Conservation (phyloP, 768 basidiomycete genomes). For the Lentinula sp. region DNA sequence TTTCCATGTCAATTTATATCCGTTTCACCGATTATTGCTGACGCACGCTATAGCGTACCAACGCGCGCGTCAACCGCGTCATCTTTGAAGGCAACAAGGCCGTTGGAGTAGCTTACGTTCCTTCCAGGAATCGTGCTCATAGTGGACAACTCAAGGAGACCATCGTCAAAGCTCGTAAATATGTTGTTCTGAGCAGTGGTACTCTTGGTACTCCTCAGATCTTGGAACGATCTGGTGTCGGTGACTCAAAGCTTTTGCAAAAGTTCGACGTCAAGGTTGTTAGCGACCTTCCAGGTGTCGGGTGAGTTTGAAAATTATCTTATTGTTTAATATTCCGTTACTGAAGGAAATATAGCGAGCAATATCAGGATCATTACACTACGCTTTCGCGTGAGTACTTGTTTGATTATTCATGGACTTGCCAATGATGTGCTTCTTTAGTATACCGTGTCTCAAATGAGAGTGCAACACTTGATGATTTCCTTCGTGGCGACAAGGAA, state of each 20-base stretch:
- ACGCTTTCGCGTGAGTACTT: conserved; percentile 48
- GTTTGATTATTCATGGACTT: background rate
- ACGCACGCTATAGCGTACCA: conserved; percentile 32
- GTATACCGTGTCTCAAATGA: conserved; percentile 68
- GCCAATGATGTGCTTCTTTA: conserved; percentile 16
- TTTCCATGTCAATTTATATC: background rate
- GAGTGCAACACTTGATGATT: conserved; percentile 56
- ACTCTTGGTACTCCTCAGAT: conserved; percentile 72
- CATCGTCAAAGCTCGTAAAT: conserved; percentile 61
- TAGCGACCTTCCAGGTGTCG: conserved; percentile 67
- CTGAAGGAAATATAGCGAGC: conserved; percentile 32
- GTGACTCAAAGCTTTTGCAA: conserved; percentile 45
- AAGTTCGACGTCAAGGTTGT: conserved; percentile 56
- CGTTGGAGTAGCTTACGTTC: conserved; percentile 67
- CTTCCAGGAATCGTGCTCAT: conserved; percentile 52
- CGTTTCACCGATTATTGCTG: background rate
- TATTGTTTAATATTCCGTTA: too few relatives aligned
- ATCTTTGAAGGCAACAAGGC: conserved; percentile 71
- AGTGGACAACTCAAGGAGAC: conserved; percentile 49
- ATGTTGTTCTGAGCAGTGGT: conserved; percentile 58
- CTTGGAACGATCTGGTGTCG: conserved; percentile 69
- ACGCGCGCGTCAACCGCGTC: conserved; percentile 62
- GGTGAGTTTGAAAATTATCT: conserved; percentile 23
- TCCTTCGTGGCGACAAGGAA: conserved; percentile 61
- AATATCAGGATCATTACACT: conserved; percentile 74